Percentiles rank a stretch among this genome's conserved stretches.
These are phyloP conservation scores for Golubevia pallescens DNA, from an alignment of 1,284 basidiomycete genomes.

Conservation along the genomic window DNA sequence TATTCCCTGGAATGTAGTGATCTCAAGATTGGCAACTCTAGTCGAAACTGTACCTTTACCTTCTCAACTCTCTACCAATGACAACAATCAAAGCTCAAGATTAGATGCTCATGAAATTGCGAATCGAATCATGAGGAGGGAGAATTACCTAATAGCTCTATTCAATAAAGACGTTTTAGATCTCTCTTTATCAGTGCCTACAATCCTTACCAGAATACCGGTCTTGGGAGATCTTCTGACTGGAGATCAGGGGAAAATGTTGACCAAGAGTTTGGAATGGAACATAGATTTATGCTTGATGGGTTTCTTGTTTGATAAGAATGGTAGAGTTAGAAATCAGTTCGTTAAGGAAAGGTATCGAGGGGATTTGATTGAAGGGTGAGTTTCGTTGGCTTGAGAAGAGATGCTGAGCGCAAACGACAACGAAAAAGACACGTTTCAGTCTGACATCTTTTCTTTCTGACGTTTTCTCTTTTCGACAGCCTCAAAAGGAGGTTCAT, in stretches of 20 bases:
- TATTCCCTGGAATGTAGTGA: constrained; percentile 93
- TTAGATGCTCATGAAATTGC: constrained; percentile 92
- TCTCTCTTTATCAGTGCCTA: constrained; percentile 78
- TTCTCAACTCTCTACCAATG: constrained; percentile 72
- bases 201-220: constrained; percentile 48
- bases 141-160: constrained; percentile 95
- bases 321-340: constrained; percentile 84
- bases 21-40: constrained; percentile 74
- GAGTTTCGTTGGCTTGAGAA: constrained; percentile 53
- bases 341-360: constrained; percentile 86
- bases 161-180: constrained; percentile 97
- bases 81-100: constrained; percentile 60
- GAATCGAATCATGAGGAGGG: constrained; percentile 93
- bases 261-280: constrained; percentile 93
- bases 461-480: constrained; percentile 5
- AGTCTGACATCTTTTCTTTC: constrained; percentile 2
- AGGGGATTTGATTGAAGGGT: constrained; percentile 81
- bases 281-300: constrained; percentile 92
- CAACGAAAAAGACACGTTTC: not conserved
- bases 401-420: not conserved
- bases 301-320: constrained; percentile 87
- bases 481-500: constrained; percentile 85
- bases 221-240: constrained; percentile 6
- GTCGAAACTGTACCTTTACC: constrained; percentile 77
- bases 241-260: constrained; percentile 73